Base-by-base conservation (phyloP, 2,329 filamentous ascomycete genomes). In the Didymosphaeria variabile region DNA sequence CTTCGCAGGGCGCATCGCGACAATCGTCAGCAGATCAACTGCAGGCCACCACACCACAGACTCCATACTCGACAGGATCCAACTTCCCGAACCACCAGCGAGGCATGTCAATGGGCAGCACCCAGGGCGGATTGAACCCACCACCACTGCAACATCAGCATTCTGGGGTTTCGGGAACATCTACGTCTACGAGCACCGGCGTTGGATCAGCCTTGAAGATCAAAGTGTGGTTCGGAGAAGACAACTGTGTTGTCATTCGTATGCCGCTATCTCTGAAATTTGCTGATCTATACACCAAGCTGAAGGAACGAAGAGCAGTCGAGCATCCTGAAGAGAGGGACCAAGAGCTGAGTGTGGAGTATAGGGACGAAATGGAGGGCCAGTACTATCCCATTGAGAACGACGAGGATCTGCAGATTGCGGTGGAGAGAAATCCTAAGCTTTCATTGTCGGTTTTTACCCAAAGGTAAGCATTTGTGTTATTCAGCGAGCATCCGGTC, bases 201-300 rank as follows among this genome's bases (percentile, higher is more conserved):
- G 72, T 69, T 1, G 69, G 69, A 13, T 75, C 74, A 10, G 78
- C 80, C 1, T 72, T 97, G 82, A 98, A 97, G 79, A 91, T 98
- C 76, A 98, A 98, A 81, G 90, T 97, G 57, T 95, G 92, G 81
- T 97, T 93, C 81, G 91, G 94, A 60, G 77, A 81, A 67, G 91
- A 94, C 62, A 94, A 97, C 68, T 88, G 96, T 59, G 94, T 97
- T 67, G 91, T 95, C 47, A 93, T 99, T 71, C 90, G 94, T 36
- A 92, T 98, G 58, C 91, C 94, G 0, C 86, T 86, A 1, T 91
- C 96, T 57, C 93, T 96, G 70, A 86, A 86, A 57, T 95, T 90
- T 77, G 83, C 87, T 56, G 90, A 93, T 63, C 85, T 99, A 9
- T 90, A 90, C 69, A 90, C 93, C 67, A 97, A 95, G 79, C 88